Percentiles rank a stretch among this genome's conserved stretches.
These are phyloP conservation scores for Candida oleophila DNA, from an alignment of 805 yeast genomes.

Conservation along the genomic window DNA sequence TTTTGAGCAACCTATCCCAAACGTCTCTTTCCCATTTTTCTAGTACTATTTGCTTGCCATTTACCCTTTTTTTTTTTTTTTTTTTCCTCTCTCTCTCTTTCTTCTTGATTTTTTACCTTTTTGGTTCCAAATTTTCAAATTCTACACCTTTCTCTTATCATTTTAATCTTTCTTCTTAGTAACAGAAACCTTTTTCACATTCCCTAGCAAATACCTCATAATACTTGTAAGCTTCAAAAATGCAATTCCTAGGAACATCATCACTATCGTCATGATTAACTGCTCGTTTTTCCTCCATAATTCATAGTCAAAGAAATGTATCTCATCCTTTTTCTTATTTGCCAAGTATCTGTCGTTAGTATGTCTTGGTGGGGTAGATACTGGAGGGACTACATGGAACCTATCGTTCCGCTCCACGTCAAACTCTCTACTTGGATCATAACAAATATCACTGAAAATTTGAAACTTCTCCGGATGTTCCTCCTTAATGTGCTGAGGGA, in stretches of 20 bases:
- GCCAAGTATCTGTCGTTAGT: conserved; percentile 29
- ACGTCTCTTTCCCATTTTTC: too few relatives aligned
- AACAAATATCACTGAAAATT: conserved; percentile 57
- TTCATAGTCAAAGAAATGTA: conserved; percentile 43
- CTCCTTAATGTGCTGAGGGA: conserved; percentile 27
- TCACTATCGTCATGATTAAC: conserved; percentile 38
- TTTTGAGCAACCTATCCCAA: too few relatives aligned
- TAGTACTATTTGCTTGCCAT: too few relatives aligned
- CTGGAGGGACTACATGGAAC: conserved; percentile 26
- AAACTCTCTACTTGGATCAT: conserved; percentile 46
- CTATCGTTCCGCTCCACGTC: conserved; percentile 59
- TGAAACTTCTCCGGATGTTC: conserved; percentile 32
- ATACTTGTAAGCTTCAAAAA: conserved; percentile 5
- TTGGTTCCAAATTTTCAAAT: neutral
- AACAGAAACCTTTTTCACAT: neutral
- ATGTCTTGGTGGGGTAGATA: conserved; percentile 24
- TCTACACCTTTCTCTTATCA: neutral
- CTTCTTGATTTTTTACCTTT: too few relatives aligned
- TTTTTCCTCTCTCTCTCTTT: too few relatives aligned
- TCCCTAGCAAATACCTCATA: neutral
- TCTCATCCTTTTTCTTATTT: conserved; percentile 30
- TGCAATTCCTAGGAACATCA: conserved; percentile 15
- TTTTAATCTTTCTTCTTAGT: neutral
- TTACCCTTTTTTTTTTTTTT: too few relatives aligned
- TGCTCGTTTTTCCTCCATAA: conserved; percentile 52